Conservation (phyloP, 2,329 filamentous ascomycete species). For the Myriosclerotinia scirpicola region DNA sequence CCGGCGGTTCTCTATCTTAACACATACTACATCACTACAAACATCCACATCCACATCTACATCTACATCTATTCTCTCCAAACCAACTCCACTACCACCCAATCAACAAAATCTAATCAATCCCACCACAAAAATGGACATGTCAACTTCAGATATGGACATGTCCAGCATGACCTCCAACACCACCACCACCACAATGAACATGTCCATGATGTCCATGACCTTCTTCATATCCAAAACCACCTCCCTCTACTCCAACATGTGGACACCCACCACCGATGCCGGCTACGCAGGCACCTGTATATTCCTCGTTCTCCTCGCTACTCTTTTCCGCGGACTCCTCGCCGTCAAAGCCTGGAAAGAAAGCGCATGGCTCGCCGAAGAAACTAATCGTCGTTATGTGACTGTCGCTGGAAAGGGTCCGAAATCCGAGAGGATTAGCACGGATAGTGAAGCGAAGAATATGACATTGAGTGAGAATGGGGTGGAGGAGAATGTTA, state of each 20-base stretch:
- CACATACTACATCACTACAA: constrained; percentile 21
- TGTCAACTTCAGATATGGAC: constrained; percentile 24
- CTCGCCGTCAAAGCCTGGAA: constrained; percentile 68
- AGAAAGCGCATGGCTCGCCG: constrained; percentile 65
- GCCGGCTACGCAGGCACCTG: constrained; percentile 85
- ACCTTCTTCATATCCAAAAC: constrained; percentile 63
- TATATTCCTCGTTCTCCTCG: constrained; percentile 83
- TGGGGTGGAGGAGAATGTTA: constrained; percentile 77
- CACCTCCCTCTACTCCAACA: constrained; percentile 64
- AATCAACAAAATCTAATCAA: constrained; percentile 11
- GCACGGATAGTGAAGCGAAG: constrained; percentile 56
- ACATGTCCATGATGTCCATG: constrained; percentile 50
- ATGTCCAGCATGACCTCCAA: constrained; percentile 23
- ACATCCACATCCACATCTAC: neutral
- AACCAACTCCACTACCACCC: neutral
- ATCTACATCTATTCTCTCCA: neutral
- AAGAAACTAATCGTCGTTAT: constrained; percentile 73
- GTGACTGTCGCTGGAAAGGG: constrained; percentile 67
- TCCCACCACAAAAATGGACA: constrained; percentile 25
- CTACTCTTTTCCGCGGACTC: constrained; percentile 66
- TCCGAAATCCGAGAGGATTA: constrained; percentile 35
- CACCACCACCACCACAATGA: constrained; percentile 51
- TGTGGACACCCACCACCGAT: constrained; percentile 70
- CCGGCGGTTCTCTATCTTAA: constrained; percentile 17
- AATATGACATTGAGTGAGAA: constrained; percentile 69